Base-by-base conservation (phyloP, 2,329 filamentous ascomycete species). In the Cercospora zeina region DNA sequence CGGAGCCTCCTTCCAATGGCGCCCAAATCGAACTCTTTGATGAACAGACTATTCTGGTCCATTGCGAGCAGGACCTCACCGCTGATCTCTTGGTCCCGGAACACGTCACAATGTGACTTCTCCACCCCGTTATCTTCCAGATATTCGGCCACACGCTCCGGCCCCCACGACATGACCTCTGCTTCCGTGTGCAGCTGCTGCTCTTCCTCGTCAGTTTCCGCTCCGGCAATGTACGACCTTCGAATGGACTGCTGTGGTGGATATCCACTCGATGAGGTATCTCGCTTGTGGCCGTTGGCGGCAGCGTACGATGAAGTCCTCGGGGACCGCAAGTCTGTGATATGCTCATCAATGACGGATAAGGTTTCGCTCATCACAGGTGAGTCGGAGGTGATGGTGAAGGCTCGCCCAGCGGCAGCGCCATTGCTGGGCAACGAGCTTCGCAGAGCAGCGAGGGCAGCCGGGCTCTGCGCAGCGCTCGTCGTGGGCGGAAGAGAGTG, bases 341-440 rank as follows among this genome's bases (percentile, higher is more conserved):
- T 96, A 74, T 97, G 93, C 77, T 97, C 93, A 75, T 97, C 89
- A 71, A 97, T 97, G 62, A 97, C 93, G 72, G 92, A 96, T 56
- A 97, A 79, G 0, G 93, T 97, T 75, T 97, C 93, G 74, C 93
- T 92, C 81, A 97, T 89, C 54, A 97, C 93, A 10, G 90, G 89
- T n/a, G 72, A 74, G 63, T 71, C 71, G 10, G 64, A 66, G 33
- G 65, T 67, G 59, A 72, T 68, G 58, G 63, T 63, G 54, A 64
- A 64, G 24, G 49, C 62, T 16, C 65, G 61, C 10, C 34, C 60
- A 34, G 47, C 54, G 4, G 56, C 54, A 10, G 65, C 27, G 11
- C 63, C 47, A 34, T 61, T 58, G 16, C 58, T 54, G 10, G 68
- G 63, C n/a, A 70, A 51, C 11, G 69, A 69, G 21, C 66, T 65